Evolutionary conservation across 768 basidiomycete species (phyloP), one percentile per base, ranked within the genome.

Genomic region (Agaricus sinodeliciosus): DNA sequence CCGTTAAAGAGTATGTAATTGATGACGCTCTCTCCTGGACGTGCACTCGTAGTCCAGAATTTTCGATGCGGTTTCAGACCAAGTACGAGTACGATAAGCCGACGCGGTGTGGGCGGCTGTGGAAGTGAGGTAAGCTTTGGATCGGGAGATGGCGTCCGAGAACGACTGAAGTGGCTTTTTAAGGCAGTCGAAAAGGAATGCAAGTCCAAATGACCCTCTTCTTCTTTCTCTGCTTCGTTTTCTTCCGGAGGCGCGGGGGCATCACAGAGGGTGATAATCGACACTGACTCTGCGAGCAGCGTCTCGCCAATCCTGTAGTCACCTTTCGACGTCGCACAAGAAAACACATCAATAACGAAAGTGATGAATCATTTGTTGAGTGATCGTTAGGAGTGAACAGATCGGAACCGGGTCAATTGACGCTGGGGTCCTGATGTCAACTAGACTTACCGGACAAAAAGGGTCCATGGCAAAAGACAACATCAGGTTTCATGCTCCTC

Each of bases 381-480:
- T 42, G 49, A 50, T 50, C 31, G 28, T 48, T 26, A 28, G 9
- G 12, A 15, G 28, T 25, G 9, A 49, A 22, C 26, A 16, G 28
- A 19, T 22, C 16, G 16, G 9, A 2, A 28, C n/a, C 13, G 12
- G 37, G 15, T 12, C 37, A 39, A 12, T 1, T 35, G 13, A 16
- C 16, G 13, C 15, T 19, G 27, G 18, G 13, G 28, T 9, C 34
- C 26, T 44, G 47, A 43, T 42, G 43, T 35, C 18, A 41, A 55
- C 8, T 34, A 46, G 31, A 58, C 65, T 50, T 53, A 75, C 81
- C 80, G 61, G 68, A 66, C 31, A 84, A 67, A 67, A 84, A 85
- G 7, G 82, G 83, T 2, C 79, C 79, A 61, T 85, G 81, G 53
- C 78, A 83, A 59, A 84, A 84, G 9, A 82, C 65, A 8, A 85